Conservation (phyloP, 441 rosid genomes). For the Erodium chrysanthum region DNA sequence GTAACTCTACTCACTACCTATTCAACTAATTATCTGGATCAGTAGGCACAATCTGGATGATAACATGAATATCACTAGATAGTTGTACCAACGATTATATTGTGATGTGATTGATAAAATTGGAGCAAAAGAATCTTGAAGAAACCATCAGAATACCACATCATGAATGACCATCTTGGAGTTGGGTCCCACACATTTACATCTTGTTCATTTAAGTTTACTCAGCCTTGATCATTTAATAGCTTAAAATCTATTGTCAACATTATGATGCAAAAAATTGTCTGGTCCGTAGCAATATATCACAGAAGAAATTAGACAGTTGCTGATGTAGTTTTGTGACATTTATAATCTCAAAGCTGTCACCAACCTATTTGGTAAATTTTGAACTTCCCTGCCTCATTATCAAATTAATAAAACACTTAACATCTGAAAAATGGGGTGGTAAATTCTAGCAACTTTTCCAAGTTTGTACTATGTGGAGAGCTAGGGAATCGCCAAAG, state of each 20-base stretch:
- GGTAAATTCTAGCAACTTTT: neutral
- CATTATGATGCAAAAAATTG: neutral
- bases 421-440: neutral
- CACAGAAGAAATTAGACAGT: neutral
- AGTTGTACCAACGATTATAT: too few species aligned
- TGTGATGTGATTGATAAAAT: too few species aligned
- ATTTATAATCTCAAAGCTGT: neutral
- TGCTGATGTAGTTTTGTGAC: neutral
- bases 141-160: neutral
- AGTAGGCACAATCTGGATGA: too few species aligned
- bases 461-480: neutral
- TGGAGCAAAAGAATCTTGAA: too few species aligned
- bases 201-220: constrained; percentile 3
- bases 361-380: neutral
- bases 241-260: neutral
- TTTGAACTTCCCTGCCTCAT: neutral
- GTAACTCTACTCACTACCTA: too few species aligned
- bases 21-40: too few species aligned
- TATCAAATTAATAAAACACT: neutral
- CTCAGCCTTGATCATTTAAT: neutral
- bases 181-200: neutral
- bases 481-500: neutral
- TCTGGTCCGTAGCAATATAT: neutral
- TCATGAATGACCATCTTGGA: neutral
- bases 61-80: too few species aligned